Conservation (phyloP, 2,329 filamentous ascomycete species). For the Fusarium sp. region DNA sequence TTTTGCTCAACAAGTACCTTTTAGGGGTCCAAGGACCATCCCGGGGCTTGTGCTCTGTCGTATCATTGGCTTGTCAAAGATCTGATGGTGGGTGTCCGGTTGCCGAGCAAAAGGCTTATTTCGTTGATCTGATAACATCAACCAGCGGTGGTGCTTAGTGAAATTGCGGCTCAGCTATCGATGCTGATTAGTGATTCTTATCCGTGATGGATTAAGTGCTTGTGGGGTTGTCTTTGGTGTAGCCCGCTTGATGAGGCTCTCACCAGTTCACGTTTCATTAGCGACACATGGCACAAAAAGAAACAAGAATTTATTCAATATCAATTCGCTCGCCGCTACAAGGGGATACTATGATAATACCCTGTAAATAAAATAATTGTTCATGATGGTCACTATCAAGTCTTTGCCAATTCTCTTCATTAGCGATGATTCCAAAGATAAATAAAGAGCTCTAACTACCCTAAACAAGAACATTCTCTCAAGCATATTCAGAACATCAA, state of each 20-base stretch:
- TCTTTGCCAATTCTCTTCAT: neutral
- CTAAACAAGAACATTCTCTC: neutral
- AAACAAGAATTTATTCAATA: neutral
- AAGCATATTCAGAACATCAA: neutral
- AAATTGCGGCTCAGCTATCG: conserved; percentile 4
- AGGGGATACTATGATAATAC: neutral
- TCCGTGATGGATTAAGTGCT: neutral
- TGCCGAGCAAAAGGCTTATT: conserved; percentile 27
- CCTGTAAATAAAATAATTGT: neutral
- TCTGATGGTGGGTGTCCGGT: conserved; percentile 5
- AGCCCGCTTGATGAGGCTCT: neutral
- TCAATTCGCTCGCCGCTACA: neutral
- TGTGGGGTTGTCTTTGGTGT: neutral
- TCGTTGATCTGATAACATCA: conserved; percentile 24
- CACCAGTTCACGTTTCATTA: neutral
- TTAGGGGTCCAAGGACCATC: conserved; percentile 37
- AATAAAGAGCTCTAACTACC: neutral
- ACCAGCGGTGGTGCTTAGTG: conserved; percentile 21
- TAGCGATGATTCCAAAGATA: neutral
- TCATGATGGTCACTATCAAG: neutral
- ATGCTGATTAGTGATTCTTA: conserved; percentile 8
- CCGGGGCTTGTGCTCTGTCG: neutral
- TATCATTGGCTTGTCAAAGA: conserved; percentile 26
- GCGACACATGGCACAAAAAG: too few species aligned
- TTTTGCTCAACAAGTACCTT: conserved; percentile 20